Conservation (phyloP, 2,329 filamentous ascomycete species). For the Colletotrichum musicola region DNA sequence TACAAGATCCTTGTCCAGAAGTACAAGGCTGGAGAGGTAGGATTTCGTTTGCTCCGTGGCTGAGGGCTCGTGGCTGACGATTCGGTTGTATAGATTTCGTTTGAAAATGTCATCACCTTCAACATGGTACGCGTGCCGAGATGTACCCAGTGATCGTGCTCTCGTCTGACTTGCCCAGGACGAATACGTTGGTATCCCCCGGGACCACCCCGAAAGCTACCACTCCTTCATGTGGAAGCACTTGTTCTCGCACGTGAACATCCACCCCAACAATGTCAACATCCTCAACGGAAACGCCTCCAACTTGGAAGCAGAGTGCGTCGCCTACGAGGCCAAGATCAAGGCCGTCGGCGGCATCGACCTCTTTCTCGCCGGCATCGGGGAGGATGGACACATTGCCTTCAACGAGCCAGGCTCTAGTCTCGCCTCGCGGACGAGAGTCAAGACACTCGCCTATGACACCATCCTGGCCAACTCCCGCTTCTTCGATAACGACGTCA, state of each 20-base stretch:
- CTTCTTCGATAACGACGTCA: slow-evolving; percentile 83
- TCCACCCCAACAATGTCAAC: slow-evolving; percentile 84
- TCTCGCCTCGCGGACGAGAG: slow-evolving; percentile 80
- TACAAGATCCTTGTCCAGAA: slow-evolving; percentile 81
- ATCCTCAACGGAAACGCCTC: slow-evolving; percentile 85
- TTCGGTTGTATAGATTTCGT: slow-evolving; percentile 72
- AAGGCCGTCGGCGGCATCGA: slow-evolving; percentile 82
- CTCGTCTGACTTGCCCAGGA: slow-evolving; percentile 63
- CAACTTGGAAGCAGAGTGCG: slow-evolving; percentile 81
- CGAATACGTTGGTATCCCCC: slow-evolving; percentile 86
- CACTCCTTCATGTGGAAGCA: slow-evolving; percentile 95
- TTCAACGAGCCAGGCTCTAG: slow-evolving; percentile 92
- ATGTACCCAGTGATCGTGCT: slow-evolving; percentile 4
- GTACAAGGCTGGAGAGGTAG: slow-evolving; percentile 74
- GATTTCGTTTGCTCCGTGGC: not conserved
- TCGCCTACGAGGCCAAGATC: slow-evolving; percentile 84
- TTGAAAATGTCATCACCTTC: slow-evolving; percentile 90
- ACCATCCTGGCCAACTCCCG: slow-evolving; percentile 88
- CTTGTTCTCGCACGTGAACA: slow-evolving; percentile 89
- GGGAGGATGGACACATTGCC: slow-evolving; percentile 88
- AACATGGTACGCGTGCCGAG: slow-evolving; percentile 76
- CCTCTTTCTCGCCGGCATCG: slow-evolving; percentile 87
- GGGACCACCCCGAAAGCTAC: slow-evolving; percentile 87
- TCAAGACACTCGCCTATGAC: slow-evolving; percentile 89
- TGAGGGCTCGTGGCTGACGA: slow-evolving; percentile 8